These are phyloP conservation scores for Hymenoscyphus scutula DNA, from an alignment of 2,329 filamentous ascomycete genomes.

Conservation along the genomic window DNA sequence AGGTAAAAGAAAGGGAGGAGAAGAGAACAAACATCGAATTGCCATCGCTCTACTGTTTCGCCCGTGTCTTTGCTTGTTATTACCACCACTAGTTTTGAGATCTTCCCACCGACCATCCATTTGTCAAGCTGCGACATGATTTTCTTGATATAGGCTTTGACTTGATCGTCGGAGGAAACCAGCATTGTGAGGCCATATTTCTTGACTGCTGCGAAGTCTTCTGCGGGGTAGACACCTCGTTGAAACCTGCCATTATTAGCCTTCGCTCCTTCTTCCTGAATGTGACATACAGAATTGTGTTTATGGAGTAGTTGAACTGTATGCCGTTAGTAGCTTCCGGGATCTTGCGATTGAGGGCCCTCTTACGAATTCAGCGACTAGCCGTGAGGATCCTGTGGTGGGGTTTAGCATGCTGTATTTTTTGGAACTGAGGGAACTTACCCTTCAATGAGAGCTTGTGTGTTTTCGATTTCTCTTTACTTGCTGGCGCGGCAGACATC, in stretches of 20 bases:
- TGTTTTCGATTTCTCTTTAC: conserved; percentile 77
- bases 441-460: conserved; percentile 93
- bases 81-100: conserved; percentile 94
- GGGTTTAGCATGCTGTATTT: not conserved
- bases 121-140: conserved; percentile 97
- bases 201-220: conserved; percentile 96
- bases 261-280: not conserved
- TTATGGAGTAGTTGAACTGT: conserved; percentile 95
- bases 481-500: conserved; percentile 32
- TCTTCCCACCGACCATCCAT: conserved; percentile 97
- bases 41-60: conserved; percentile 94
- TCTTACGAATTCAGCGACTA: conserved; percentile 92
- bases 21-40: conserved; percentile 72
- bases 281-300: conserved; percentile 77
- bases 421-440: conserved; percentile 42
- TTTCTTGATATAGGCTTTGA: conserved; percentile 98
- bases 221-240: conserved; percentile 80
- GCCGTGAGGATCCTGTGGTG: conserved; percentile 65
- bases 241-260: conserved; percentile 64
- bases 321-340: conserved; percentile 19
- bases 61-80: conserved; percentile 97
- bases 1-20: not conserved
- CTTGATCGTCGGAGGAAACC: conserved; percentile 95
- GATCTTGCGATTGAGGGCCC: not conserved
- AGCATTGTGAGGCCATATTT: conserved; percentile 88